Conservation (phyloP, 1,284 basidiomycete genomes). For the Tetrapyrgos nigripes region DNA sequence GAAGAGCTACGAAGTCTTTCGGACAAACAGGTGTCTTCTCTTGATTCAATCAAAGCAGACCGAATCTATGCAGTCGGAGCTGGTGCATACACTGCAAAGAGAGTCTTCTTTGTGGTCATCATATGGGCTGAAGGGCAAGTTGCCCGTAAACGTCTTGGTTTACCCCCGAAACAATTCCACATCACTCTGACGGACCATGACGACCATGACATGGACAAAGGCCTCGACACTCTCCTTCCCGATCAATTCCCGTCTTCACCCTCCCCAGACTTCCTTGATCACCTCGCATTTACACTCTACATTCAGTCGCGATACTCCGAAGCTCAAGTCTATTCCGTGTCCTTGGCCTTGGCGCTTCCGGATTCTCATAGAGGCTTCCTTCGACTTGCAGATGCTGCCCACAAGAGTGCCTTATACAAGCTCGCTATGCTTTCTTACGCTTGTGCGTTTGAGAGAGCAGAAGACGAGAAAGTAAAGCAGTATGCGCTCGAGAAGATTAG, state of each 20-base stretch:
- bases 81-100: constrained; percentile 40
- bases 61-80: constrained; percentile 44
- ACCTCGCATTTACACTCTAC: constrained; percentile 54
- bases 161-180: constrained; percentile 60
- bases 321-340: constrained; percentile 39
- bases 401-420: constrained; percentile 43
- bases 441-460: constrained; percentile 46
- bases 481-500: constrained; percentile 55
- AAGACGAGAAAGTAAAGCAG: constrained; percentile 40
- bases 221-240: constrained; percentile 47
- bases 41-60: constrained; percentile 3
- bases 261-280: constrained; percentile 51
- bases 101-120: constrained; percentile 54
- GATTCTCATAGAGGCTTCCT: constrained; percentile 54
- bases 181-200: constrained; percentile 53
- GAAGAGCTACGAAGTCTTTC: constrained; percentile 34
- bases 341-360: constrained; percentile 38
- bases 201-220: constrained; percentile 53
- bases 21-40: constrained; percentile 14
- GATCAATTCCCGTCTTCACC: constrained; percentile 33
- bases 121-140: constrained; percentile 62
- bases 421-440: constrained; percentile 63
- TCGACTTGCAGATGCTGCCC: constrained; percentile 53
- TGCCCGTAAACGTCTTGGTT: constrained; percentile 51
- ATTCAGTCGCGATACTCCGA: constrained; percentile 40